Percentiles rank a stretch among this genome's conserved stretches.
Conservation (phyloP, 352 stramenopile species). For the Pythium sukuiense region DNA sequence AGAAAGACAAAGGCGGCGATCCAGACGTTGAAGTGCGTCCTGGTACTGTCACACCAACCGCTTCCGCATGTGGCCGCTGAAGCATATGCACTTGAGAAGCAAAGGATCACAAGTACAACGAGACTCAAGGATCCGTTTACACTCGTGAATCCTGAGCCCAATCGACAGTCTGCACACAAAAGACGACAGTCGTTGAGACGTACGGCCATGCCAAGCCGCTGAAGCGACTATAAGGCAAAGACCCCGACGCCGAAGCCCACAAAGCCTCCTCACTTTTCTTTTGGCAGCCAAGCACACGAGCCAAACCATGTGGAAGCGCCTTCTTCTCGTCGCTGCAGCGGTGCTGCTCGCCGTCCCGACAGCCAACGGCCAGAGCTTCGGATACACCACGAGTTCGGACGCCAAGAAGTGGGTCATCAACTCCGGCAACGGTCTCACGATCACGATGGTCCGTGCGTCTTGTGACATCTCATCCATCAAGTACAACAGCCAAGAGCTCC, state of each 20-base stretch:
- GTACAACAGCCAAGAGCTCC: constrained; percentile 45
- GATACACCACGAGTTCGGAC: constrained; percentile 28
- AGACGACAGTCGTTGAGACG: no score
- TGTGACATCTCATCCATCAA: constrained; percentile 49
- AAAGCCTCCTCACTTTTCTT: background rate
- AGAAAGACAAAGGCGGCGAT: background rate
- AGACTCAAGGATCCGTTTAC: no score
- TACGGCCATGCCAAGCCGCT: no score
- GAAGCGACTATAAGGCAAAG: no score
- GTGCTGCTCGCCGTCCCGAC: background rate
- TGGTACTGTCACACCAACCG: background rate
- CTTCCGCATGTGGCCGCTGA: background rate
- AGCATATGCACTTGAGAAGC: background rate
- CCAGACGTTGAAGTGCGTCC: background rate
- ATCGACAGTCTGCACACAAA: no score
- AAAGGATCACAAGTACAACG: no score
- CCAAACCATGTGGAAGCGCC: background rate
- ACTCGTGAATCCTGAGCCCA: no score
- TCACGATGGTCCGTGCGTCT: constrained; percentile 40
- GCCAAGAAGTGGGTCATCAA: constrained; percentile 39
- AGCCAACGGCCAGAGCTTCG: constrained; percentile 21
- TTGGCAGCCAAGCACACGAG: background rate
- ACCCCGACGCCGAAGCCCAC: no score
- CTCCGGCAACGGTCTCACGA: constrained; percentile 30
- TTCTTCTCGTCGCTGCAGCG: background rate